Evolutionary conservation across 2,329 filamentous ascomycete species (phyloP).

Genomic region (Cytospora chrysosperma): DNA sequence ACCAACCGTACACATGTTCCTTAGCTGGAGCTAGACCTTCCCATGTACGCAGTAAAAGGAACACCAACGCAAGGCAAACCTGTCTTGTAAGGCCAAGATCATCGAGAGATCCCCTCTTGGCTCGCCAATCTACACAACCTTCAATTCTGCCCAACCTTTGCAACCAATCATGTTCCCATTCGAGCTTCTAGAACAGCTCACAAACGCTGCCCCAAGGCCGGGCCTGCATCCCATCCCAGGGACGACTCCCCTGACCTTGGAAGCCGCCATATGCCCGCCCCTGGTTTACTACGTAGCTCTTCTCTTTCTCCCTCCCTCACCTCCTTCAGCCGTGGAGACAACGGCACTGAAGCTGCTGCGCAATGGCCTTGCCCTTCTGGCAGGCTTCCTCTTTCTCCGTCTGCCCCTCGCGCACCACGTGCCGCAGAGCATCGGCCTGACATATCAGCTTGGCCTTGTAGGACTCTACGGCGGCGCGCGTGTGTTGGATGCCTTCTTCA

Average conservation of each 20-base stretch:
- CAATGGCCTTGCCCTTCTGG: conserved; percentile 37
- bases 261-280: conserved; percentile 39
- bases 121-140: background rate
- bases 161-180: conserved; percentile 1
- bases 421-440: conserved; percentile 43
- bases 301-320: conserved; percentile 40
- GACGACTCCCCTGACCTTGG: conserved; percentile 38
- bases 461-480: conserved; percentile 42
- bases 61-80: background rate
- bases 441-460: conserved; percentile 44
- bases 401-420: conserved; percentile 42
- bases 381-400: conserved; percentile 41
- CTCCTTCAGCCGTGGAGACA: conserved; percentile 35
- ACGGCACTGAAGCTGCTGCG: conserved; percentile 33
- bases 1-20: background rate
- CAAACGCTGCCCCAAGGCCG: conserved; percentile 32
- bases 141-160: background rate
- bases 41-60: background rate
- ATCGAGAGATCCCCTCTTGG: background rate
- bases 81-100: background rate
- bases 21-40: background rate
- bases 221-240: conserved; percentile 42
- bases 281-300: conserved; percentile 43
- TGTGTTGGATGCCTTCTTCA: conserved; percentile 44
- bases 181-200: conserved; percentile 29